Conservation (phyloP, 2,329 filamentous ascomycete genomes). For the Sporothrix schenckii region DNA sequence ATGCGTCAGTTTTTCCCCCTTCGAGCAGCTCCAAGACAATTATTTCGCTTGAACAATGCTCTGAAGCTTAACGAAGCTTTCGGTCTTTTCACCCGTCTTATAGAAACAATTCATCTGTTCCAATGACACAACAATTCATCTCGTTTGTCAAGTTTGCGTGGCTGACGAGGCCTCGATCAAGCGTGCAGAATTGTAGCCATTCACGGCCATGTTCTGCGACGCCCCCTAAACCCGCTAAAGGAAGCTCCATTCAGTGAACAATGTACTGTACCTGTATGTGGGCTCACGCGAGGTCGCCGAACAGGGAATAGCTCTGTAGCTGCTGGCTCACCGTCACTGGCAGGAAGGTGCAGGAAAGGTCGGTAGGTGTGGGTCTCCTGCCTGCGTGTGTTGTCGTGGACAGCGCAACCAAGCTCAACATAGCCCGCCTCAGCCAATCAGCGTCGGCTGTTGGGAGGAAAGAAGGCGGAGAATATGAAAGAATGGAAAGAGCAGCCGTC, state of each 20-base stretch:
- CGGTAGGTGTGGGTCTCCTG: conserved; percentile 21
- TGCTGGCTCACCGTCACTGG: conserved; percentile 13
- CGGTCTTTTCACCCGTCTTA: too few species aligned
- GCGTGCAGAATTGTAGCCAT: background rate
- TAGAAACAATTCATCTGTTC: background rate
- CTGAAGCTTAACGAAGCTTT: too few species aligned
- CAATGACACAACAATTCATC: background rate
- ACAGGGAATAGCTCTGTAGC: conserved; percentile 32
- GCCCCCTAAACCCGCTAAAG: background rate
- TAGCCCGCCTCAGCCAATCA: conserved; percentile 25
- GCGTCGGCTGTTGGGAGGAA: conserved; percentile 8
- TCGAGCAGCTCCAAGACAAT: background rate
- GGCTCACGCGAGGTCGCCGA: conserved; percentile 25
- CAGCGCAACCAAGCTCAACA: conserved; percentile 31
- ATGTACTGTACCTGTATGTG: background rate
- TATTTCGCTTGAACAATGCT: background rate
- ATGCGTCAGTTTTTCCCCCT: background rate
- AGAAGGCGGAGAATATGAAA: conserved; percentile 26
- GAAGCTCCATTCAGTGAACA: conserved; percentile 15
- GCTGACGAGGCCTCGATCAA: background rate
- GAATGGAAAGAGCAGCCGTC: conserved; percentile 22
- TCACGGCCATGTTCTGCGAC: background rate
- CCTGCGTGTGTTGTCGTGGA: conserved; percentile 31
- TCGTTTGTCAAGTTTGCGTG: background rate
- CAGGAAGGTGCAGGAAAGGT: background rate